These are phyloP conservation scores for Ogataea ganodermae DNA, from an alignment of 805 yeast genomes.

Conservation along the genomic window DNA sequence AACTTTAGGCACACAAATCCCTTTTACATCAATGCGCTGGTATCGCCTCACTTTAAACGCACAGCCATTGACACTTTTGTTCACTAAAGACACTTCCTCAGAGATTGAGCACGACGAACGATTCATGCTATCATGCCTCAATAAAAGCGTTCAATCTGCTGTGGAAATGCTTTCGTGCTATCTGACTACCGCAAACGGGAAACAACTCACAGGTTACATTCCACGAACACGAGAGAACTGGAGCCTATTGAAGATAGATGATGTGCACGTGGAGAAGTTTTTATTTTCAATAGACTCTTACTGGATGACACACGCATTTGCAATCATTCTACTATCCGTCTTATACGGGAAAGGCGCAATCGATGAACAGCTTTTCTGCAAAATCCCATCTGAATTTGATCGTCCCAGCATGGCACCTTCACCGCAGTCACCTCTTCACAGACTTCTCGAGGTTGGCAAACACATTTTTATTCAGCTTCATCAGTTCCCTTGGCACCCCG, in stretches of 20 bases:
- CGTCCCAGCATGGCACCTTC: constrained; percentile 18
- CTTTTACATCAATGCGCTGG: constrained; percentile 26
- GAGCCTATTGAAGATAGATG: constrained; percentile 8
- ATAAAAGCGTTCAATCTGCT: constrained; percentile 21
- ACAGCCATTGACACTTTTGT: constrained; percentile 13
- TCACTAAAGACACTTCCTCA: constrained; percentile 3
- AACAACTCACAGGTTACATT: constrained; percentile 11
- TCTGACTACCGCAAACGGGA: constrained; percentile 9
- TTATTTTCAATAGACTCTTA: constrained; percentile 20
- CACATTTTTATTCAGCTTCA: constrained; percentile 13
- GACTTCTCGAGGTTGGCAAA: constrained; percentile 18
- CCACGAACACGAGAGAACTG: constrained; percentile 17
- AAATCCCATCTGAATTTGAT: constrained; percentile 14
- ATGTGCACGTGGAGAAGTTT: constrained; percentile 9
- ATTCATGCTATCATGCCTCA: constrained; percentile 15
- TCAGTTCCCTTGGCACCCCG: constrained; percentile 21
- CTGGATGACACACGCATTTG: constrained; percentile 26
- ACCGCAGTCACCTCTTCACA: constrained; percentile 16
- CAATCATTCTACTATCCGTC: constrained; percentile 17
- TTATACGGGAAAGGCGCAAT: constrained; percentile 22
- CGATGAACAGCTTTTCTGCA: constrained; percentile 20
- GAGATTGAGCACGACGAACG: constrained; percentile 8
- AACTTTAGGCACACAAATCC: constrained; percentile 13
- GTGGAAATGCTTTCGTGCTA: constrained; percentile 21
- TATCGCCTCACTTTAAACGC: constrained; percentile 17